These are phyloP conservation scores for Aspergillus luchuensis DNA, from an alignment of 2,329 filamentous ascomycete species.

Conservation along the genomic window DNA sequence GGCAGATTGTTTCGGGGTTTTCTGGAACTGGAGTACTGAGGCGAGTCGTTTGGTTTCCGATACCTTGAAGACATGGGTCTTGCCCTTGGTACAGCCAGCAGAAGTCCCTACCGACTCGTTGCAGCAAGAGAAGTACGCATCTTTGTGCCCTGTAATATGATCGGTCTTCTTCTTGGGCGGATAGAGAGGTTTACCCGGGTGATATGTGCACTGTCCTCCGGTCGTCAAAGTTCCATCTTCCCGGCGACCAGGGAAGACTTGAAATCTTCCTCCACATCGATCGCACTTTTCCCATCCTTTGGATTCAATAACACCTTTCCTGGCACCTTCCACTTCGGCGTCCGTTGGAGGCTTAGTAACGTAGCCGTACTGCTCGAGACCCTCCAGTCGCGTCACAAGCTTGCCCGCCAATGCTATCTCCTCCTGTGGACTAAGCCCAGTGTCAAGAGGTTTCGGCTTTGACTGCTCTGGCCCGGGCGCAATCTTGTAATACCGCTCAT, in stretches of 20 bases:
- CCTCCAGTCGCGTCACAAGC: slow-evolving; percentile 64
- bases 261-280: slow-evolving; percentile 81
- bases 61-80: slow-evolving; percentile 85
- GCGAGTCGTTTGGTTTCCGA: slow-evolving; percentile 75
- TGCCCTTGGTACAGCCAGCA: slow-evolving; percentile 69
- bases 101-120: slow-evolving; percentile 71
- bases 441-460: slow-evolving; percentile 61
- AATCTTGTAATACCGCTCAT: slow-evolving; percentile 40
- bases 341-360: slow-evolving; percentile 67
- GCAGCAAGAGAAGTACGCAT: slow-evolving; percentile 76
- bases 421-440: slow-evolving; percentile 67
- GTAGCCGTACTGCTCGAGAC: slow-evolving; percentile 72
- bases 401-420: slow-evolving; percentile 67
- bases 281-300: slow-evolving; percentile 87
- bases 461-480: slow-evolving; percentile 32
- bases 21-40: slow-evolving; percentile 73
- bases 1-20: slow-evolving; percentile 61
- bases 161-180: slow-evolving; percentile 58
- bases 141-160: slow-evolving; percentile 56
- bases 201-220: slow-evolving; percentile 77
- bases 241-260: slow-evolving; percentile 85
- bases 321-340: slow-evolving; percentile 67
- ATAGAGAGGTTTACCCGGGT: slow-evolving; percentile 71
- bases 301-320: slow-evolving; percentile 64
- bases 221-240: slow-evolving; percentile 73